A percentile compares a stretch with the other conserved stretches of the same genome.
Evolutionary conservation across 225 moss, liverwort and hornwort species (phyloP).

Genomic region (Pseudoscleropodium purum): DNA sequence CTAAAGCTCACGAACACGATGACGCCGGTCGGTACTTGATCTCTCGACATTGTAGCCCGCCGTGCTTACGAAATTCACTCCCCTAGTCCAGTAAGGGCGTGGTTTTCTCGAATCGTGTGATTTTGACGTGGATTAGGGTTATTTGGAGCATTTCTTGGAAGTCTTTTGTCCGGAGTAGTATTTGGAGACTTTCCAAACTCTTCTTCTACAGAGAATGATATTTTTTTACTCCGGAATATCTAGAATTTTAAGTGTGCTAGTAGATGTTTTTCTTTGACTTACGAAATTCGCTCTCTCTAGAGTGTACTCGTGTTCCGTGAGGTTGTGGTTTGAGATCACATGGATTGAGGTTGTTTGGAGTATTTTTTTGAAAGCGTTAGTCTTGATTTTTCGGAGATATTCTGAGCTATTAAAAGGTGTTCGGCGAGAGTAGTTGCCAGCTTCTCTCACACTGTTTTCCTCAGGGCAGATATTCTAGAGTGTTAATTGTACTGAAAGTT

Average conservation of each 20-base stretch:
- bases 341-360: neutral
- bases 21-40: slow-evolving; percentile 19
- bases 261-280: neutral
- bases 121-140: neutral
- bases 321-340: neutral
- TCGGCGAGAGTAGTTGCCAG: neutral
- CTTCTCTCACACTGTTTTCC: neutral
- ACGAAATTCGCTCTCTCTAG: neutral
- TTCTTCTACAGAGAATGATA: neutral
- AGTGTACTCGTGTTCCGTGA: neutral
- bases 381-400: neutral
- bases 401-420: neutral
- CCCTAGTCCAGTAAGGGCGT: neutral
- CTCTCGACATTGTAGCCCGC: neutral
- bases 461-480: neutral
- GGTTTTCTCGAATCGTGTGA: neutral
- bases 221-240: neutral
- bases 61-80: neutral
- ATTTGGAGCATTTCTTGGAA: neutral
- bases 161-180: neutral
- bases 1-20: slow-evolving; percentile 17
- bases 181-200: neutral
- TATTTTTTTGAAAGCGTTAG: neutral
- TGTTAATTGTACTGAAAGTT: neutral
- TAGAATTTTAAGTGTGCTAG: neutral